A percentile compares a stretch with the other conserved stretches of the same genome.
These are phyloP conservation scores for Opeltia flavorubescens DNA, from an alignment of 495 filamentous ascomycete species.

Conservation along the genomic window DNA sequence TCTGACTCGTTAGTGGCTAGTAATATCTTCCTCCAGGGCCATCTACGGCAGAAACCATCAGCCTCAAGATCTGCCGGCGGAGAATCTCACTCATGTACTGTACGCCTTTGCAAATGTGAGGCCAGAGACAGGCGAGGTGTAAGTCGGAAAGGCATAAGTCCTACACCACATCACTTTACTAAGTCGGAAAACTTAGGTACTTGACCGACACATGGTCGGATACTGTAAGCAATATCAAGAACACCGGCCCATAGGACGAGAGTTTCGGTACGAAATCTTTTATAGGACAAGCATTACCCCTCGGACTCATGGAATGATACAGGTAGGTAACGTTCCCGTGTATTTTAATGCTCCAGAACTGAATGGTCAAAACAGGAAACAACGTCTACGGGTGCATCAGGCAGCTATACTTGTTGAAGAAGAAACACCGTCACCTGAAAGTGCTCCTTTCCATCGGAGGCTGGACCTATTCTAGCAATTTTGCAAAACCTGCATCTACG, in stretches of 20 bases:
- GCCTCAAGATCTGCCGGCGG: slow-evolving; percentile 74
- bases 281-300: slow-evolving; percentile 64
- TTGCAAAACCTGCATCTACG: slow-evolving; percentile 47
- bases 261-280: slow-evolving; percentile 4
- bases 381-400: slow-evolving; percentile 86
- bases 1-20: neutral
- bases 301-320: slow-evolving; percentile 53
- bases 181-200: slow-evolving; percentile 28
- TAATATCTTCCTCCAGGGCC: slow-evolving; percentile 33
- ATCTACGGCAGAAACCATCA: slow-evolving; percentile 77
- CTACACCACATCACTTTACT: neutral
- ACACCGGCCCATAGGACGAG: neutral
- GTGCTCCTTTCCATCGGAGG: slow-evolving; percentile 87
- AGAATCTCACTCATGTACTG: slow-evolving; percentile 81
- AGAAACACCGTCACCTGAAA: slow-evolving; percentile 75
- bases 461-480: slow-evolving; percentile 90
- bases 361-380: slow-evolving; percentile 26
- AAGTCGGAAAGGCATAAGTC: slow-evolving; percentile 8
- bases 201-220: slow-evolving; percentile 79
- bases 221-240: slow-evolving; percentile 24
- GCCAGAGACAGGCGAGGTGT: slow-evolving; percentile 65
- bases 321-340: neutral
- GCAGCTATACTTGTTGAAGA: slow-evolving; percentile 86
- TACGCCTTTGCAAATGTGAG: slow-evolving; percentile 82
- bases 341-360: neutral